phyloP scores from a whole-genome alignment of 192 early-diverging fungal species.

The Neocallimastix lanati region DNA sequence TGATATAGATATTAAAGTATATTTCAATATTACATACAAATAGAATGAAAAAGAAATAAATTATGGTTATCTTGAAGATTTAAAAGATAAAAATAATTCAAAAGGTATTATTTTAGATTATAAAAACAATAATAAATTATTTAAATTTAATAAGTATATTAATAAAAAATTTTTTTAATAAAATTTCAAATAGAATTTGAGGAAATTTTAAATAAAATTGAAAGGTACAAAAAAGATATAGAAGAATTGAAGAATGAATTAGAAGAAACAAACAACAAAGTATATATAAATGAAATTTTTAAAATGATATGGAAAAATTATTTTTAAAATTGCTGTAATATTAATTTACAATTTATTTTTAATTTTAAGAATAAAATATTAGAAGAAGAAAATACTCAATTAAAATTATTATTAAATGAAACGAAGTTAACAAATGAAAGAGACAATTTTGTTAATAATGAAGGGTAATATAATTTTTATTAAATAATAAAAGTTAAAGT shows the following conservation, averaged over 20 bases:
- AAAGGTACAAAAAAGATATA: not conserved
- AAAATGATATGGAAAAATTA: not conserved
- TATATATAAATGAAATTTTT: not conserved
- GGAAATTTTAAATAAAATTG: not conserved
- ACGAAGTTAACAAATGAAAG: not conserved
- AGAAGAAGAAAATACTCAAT: not conserved
- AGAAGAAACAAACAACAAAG: not conserved
- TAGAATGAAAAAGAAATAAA: not conserved
- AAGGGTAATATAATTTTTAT: not conserved
- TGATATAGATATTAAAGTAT: too few relatives aligned
- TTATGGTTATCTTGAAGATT: not conserved
- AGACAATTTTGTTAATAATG: not conserved
- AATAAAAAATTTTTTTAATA: too few relatives aligned
- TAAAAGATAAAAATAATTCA: not conserved
- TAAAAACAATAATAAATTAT: too few relatives aligned
- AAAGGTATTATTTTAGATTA: not conserved
- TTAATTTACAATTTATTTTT: too few relatives aligned
- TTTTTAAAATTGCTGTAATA: too few relatives aligned
- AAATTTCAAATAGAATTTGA: not conserved
- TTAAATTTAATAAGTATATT: too few relatives aligned
- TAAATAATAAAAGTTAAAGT: too few relatives aligned
- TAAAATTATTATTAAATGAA: not conserved
- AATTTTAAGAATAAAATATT: not conserved
- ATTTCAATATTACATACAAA: too few relatives aligned
- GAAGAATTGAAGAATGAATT: not conserved